A percentile compares a stretch with the other conserved stretches of the same genome.
Evolutionary conservation across 75 land plant species (phyloP).

Genomic region (Picea sitchensis): DNA sequence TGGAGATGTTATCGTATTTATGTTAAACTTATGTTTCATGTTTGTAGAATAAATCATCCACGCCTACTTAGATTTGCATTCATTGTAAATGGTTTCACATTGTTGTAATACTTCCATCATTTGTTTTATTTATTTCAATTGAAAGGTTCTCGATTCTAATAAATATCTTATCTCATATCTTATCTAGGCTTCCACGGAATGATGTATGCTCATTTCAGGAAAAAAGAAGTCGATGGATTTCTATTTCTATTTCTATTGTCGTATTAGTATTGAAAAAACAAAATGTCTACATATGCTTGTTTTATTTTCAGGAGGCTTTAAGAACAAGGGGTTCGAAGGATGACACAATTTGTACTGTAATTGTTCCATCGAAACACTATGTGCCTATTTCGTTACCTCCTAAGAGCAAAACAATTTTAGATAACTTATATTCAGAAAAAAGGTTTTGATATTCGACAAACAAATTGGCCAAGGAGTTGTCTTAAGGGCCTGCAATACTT

Average conservation of each 20-base stretch:
- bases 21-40: too few relatives aligned
- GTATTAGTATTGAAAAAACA: background rate
- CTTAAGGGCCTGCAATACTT: constrained; percentile 1
- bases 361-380: constrained; percentile 61
- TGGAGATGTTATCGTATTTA: too few relatives aligned
- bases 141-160: background rate
- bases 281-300: background rate
- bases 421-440: constrained; percentile 27
- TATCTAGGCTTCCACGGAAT: background rate
- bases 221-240: background rate
- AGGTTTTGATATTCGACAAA: constrained; percentile 22
- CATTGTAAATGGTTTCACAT: background rate
- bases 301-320: constrained; percentile 51
- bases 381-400: constrained; percentile 31
- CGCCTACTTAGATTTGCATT: background rate
- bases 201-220: background rate
- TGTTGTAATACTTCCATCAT: background rate
- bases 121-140: background rate
- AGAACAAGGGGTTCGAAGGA: constrained; percentile 64
- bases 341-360: constrained; percentile 89
- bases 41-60: background rate
- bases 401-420: constrained; percentile 37
- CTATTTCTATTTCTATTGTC: background rate
- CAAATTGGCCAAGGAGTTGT: constrained; percentile 26
- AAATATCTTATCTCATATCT: background rate